Percentiles rank a stretch among this genome's conserved stretches.
Evolutionary conservation across 2,329 filamentous ascomycete genomes (phyloP).

Genomic region (Hypoxylon sp.): DNA sequence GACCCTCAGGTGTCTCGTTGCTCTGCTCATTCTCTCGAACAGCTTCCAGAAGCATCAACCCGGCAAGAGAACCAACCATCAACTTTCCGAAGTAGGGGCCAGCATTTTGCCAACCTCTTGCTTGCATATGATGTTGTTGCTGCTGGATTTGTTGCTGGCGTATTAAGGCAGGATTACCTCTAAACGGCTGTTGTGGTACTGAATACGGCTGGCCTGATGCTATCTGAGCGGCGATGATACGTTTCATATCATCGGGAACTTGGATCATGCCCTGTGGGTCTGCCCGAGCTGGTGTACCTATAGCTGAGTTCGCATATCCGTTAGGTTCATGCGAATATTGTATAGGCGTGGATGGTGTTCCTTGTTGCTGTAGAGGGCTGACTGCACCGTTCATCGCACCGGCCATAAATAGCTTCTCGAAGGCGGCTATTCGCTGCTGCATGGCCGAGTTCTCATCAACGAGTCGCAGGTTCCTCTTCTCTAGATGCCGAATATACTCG

Average conservation of each 20-base stretch:
- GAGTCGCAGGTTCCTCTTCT: conserved; percentile 88
- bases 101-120: conserved; percentile 68
- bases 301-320: conserved; percentile 63
- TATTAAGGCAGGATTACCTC: conserved; percentile 62
- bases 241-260: conserved; percentile 77
- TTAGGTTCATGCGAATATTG: conserved; percentile 63
- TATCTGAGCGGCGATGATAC: conserved; percentile 71
- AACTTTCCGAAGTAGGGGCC: conserved; percentile 79
- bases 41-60: conserved; percentile 91
- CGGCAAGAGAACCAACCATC: conserved; percentile 93
- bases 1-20: conserved; percentile 74
- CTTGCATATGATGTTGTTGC: conserved; percentile 65
- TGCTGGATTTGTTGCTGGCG: conserved; percentile 72
- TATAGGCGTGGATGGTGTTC: conserved; percentile 67
- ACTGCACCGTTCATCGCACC: conserved; percentile 78
- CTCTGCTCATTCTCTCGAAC: conserved; percentile 77
- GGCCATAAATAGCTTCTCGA: conserved; percentile 84
- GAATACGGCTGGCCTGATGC: conserved; percentile 68
- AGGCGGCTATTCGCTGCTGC: conserved; percentile 81
- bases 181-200: conserved; percentile 59
- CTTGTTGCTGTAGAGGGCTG: conserved; percentile 63
- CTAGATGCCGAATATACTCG: conserved; percentile 94
- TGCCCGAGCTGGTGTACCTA: conserved; percentile 59
- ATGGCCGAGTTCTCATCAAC: conserved; percentile 85
- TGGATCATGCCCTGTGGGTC: conserved; percentile 73